Evolutionary conservation across 768 basidiomycete species (phyloP).

Genomic region (Leccinum obscurum): DNA sequence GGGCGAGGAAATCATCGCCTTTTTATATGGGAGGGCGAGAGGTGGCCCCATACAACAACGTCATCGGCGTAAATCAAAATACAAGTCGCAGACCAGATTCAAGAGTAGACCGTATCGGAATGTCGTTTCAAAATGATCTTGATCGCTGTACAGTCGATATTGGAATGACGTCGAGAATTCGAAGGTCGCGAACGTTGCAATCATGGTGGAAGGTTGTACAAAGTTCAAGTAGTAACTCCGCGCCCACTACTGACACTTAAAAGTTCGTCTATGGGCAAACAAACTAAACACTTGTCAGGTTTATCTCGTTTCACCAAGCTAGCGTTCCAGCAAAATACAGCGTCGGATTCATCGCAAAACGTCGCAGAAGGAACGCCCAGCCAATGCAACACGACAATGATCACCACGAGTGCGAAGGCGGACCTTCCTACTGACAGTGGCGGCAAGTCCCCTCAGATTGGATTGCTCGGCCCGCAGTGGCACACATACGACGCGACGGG

Average conservation of each 20-base stretch:
- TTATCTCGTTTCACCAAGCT: conserved; percentile 45
- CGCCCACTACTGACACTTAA: background rate
- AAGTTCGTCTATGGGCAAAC: conserved; percentile 40
- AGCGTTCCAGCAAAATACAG: conserved; percentile 31
- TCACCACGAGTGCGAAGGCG: background rate
- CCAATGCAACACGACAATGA: background rate
- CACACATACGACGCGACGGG: conserved; percentile 66
- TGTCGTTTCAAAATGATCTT: background rate
- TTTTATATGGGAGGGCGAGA: conserved; percentile 15
- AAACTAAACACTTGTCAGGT: conserved; percentile 40
- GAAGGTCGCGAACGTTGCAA: background rate
- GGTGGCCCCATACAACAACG: background rate
- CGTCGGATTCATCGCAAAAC: conserved; percentile 7
- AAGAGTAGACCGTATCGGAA: background rate
- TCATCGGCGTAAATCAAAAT: conserved; percentile 15
- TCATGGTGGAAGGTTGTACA: background rate
- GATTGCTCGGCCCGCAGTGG: conserved; percentile 30
- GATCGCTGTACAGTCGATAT: background rate
- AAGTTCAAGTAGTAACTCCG: conserved; percentile 9
- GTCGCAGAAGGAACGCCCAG: conserved; percentile 1
- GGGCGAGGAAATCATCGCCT: background rate
- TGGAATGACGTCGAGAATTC: background rate
- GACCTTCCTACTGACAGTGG: background rate
- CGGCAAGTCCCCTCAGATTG: conserved; percentile 25
- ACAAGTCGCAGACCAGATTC: background rate